Conservation (phyloP, 306 rosid genomes). For the Citrullus mucosospermus region DNA sequence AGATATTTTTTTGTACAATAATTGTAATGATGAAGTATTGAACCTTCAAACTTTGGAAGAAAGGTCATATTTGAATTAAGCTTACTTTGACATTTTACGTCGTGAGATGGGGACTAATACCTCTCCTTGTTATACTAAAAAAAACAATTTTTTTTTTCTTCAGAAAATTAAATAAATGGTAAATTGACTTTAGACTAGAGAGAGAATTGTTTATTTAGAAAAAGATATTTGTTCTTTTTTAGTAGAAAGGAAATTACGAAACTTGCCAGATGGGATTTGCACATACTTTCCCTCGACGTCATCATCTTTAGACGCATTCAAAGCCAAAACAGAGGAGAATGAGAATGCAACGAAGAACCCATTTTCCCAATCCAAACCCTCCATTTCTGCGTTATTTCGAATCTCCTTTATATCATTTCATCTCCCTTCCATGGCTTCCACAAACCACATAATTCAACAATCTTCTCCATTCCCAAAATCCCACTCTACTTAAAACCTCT, state of each 20-base stretch:
- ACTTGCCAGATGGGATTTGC: not conserved
- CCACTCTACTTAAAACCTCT: not conserved
- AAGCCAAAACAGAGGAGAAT: not conserved
- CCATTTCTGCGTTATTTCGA: not conserved
- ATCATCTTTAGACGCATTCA: not conserved
- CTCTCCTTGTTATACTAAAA: too few species aligned
- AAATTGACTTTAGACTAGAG: not conserved
- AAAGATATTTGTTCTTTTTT: too few species aligned
- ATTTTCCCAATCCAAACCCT: not conserved
- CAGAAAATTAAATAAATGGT: not conserved
- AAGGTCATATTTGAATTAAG: too few species aligned
- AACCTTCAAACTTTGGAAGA: too few species aligned
- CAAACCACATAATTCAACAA: not conserved
- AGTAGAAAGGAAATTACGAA: not conserved
- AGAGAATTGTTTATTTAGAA: not conserved
- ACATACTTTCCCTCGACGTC: not conserved
- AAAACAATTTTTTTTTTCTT: too few species aligned
- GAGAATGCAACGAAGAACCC: not conserved
- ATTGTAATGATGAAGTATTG: too few species aligned
- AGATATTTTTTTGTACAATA: too few species aligned
- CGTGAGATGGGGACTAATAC: too few species aligned
- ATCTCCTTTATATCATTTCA: too few species aligned
- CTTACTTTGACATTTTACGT: too few species aligned
- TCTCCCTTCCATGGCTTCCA: constrained; percentile 7
- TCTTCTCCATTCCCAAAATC: not conserved